Base-by-base conservation (phyloP, 2,329 filamentous ascomycete species). In the Scedosporium dehoogii region DNA sequence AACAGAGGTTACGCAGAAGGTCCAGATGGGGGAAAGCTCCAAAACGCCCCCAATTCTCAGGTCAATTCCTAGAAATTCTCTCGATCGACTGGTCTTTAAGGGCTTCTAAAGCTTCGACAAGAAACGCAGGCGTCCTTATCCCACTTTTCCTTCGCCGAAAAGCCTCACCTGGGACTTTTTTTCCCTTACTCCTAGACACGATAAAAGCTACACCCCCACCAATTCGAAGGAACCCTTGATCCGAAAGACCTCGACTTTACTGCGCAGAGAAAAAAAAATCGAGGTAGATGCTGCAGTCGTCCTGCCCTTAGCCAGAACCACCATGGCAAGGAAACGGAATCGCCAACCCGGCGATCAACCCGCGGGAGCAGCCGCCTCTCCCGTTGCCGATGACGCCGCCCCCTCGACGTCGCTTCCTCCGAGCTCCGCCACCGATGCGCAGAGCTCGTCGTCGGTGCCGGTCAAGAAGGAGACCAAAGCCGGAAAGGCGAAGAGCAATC, bases 381-480 rank as follows among this genome's bases (percentile, higher is more conserved):
- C 21, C 21, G 18, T 7, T n/a, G 16, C 4, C 44, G 44, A 48
- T 21, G 44, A 27, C 4, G 12, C 51, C 4, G 7, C 23, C 51
- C 14, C 21, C 51, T 23, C 51, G 51, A 27, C 18, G 18, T 27
- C 51, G 10, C 33, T 12, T 38, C 10, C 33, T 38, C 33, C 58
- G 21, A 33, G n/a, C 21, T 38, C 59, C 59, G 21, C 21, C 23
- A 3, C 48, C 18, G 27, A 42, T 23, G 14, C 46, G 3, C 46
- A 18, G 48, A 51, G 10, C 57, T 21, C 57, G 16, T 16, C 38
- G 29, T 9, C 33, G 16, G 41, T 12, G 33, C 33, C 27, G 5
- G 14, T 38, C 2, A 61, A 44, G 59, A 61, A 61, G 59, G 59
- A 56, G 14, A n/a, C 23, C 3, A 61, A 61, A 27, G 4, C 59